These are phyloP conservation scores for Phytophthora megakarya DNA, from an alignment of 352 stramenopile species.

Conservation along the genomic window DNA sequence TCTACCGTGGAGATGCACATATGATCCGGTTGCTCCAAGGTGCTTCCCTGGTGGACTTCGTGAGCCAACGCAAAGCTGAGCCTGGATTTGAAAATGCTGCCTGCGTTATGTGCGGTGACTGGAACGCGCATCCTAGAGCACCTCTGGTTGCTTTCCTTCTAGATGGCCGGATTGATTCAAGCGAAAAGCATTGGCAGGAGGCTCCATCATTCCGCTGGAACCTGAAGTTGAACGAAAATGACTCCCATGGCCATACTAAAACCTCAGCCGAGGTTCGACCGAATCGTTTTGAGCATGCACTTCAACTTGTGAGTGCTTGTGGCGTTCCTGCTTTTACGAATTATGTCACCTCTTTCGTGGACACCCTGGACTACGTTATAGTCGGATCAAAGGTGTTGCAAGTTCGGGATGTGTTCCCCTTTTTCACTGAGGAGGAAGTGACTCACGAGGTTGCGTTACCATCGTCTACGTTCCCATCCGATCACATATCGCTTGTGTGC, in stretches of 20 bases:
- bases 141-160: slow-evolving; percentile 56
- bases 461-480: slow-evolving; percentile 75
- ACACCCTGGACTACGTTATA: slow-evolving; percentile 79
- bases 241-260: background rate
- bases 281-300: slow-evolving; percentile 44
- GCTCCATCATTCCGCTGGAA: slow-evolving; percentile 60
- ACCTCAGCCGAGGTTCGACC: slow-evolving; percentile 7
- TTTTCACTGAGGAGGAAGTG: slow-evolving; percentile 67
- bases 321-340: slow-evolving; percentile 77
- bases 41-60: slow-evolving; percentile 43
- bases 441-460: slow-evolving; percentile 67
- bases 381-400: slow-evolving; percentile 41
- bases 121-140: slow-evolving; percentile 62
- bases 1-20: slow-evolving; percentile 74
- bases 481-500: slow-evolving; percentile 78
- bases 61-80: slow-evolving; percentile 36
- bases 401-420: slow-evolving; percentile 57
- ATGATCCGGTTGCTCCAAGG: slow-evolving; percentile 71
- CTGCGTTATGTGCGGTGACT: slow-evolving; percentile 71
- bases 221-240: slow-evolving; percentile 5
- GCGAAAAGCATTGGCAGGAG: slow-evolving; percentile 59
- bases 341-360: slow-evolving; percentile 65
- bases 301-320: slow-evolving; percentile 60
- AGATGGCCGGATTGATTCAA: slow-evolving; percentile 48
- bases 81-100: slow-evolving; percentile 30